Base-by-base conservation (phyloP, 768 basidiomycete genomes). In the Krasilnikovozyma curviuscula region DNA sequence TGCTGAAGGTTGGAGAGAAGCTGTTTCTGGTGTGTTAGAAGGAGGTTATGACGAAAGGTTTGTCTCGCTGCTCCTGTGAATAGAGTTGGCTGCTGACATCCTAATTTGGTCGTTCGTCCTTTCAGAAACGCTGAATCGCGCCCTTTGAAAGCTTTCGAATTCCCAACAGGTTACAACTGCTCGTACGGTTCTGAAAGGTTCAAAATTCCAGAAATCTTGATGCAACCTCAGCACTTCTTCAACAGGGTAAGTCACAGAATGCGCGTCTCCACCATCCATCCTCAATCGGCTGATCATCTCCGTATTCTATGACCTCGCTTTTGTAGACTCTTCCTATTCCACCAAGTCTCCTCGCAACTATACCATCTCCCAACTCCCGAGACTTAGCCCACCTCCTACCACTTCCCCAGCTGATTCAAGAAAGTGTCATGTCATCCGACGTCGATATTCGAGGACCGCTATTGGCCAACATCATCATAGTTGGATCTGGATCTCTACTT, bases 1-100 rank as follows among this genome's bases (percentile, higher is more conserved):
- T 59, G 78, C 89, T 1, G 91, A 98, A 35, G 83, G 85, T 63
- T 95, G 91, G 86, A 73, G 84, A 50, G 85, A 89, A 63, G 78
- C 77, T 55, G 76, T 83, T 29, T 81, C 77, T 5, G 83, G 81
- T 25, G 79, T 91, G n/a, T 68, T 81, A 25, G 80, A 84, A 41
- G 78, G 79, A 54, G 78, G 78, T 9, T 89, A 83, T 79, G 84
- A 84, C 56, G 86, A 89, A 32, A 78, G 83, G 82, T 51, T n/a
- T 32, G 50, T 46, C 3, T 24, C 9, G 21, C 14, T 23, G 4
- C n/a, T n/a, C n/a, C n/a, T n/a, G n/a, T n/a, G n/a, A n/a, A n/a
- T n/a, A n/a, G n/a, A n/a, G n/a, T n/a, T n/a, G 7, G 3, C 38
- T 30, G 5, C 19, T 19, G 3, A 6, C 2, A 2, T 43, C 3